These are phyloP conservation scores for Cyclotella atomus DNA, from an alignment of 108 stramenopile genomes.

Conservation along the genomic window DNA sequence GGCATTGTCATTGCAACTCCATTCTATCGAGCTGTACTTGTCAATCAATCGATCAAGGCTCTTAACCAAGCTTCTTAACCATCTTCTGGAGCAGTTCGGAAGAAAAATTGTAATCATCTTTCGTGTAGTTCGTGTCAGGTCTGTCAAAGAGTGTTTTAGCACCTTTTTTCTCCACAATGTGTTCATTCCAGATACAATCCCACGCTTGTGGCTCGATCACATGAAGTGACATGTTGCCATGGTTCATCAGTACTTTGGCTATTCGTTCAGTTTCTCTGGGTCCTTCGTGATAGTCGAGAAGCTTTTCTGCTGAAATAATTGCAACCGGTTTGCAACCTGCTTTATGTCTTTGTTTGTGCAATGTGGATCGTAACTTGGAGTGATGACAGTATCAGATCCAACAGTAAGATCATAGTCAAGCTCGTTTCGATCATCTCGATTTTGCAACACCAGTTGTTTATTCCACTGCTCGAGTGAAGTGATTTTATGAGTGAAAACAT, in stretches of 20 bases:
- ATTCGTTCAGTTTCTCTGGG: conserved; percentile 24
- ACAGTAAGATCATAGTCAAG: conserved; percentile 33
- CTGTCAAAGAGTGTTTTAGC: conserved; percentile 25
- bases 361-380: conserved; percentile 38
- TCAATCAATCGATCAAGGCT: conserved; percentile 29
- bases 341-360: conserved; percentile 15
- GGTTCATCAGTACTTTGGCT: conserved; percentile 17
- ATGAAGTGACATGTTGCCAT: conserved; percentile 18
- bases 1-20: conserved; percentile 30
- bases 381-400: conserved; percentile 20
- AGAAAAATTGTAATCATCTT: conserved; percentile 7
- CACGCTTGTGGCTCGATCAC: conserved; percentile 30
- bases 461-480: not conserved
- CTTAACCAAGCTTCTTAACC: conserved; percentile 32
- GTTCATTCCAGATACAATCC: conserved; percentile 44
- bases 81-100: conserved; percentile 17
- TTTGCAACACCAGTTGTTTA: too few relatives aligned
- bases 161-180: conserved; percentile 26
- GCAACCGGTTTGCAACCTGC: conserved; percentile 45
- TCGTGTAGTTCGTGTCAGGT: not conserved
- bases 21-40: conserved; percentile 34
- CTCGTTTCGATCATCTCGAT: not conserved
- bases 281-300: conserved; percentile 15
- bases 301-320: conserved; percentile 42
- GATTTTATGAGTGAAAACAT: not conserved